These are phyloP conservation scores for Diplodia scrobiculata DNA, from an alignment of 2,329 filamentous ascomycete genomes.

Conservation along the genomic window DNA sequence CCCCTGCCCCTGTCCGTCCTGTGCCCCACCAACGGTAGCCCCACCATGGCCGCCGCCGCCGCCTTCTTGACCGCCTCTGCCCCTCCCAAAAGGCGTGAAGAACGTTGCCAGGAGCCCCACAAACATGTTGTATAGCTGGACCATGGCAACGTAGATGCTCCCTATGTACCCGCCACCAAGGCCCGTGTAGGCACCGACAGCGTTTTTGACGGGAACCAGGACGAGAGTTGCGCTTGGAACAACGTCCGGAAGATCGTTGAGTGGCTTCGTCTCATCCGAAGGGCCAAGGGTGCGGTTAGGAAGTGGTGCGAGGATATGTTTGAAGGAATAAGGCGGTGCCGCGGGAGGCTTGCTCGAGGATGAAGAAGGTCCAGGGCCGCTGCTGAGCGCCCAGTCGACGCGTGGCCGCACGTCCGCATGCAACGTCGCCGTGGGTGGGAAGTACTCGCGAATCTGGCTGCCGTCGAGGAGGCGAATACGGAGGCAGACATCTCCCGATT, in stretches of 20 bases:
- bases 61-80: constrained; percentile 8
- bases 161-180: constrained; percentile 33
- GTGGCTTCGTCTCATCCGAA: constrained; percentile 69
- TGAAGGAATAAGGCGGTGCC: constrained; percentile 72
- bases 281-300: constrained; percentile 74
- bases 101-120: constrained; percentile 27
- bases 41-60: not conserved
- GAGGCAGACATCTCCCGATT: constrained; percentile 50
- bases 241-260: constrained; percentile 68
- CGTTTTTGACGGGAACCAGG: constrained; percentile 69
- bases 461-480: constrained; percentile 86
- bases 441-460: constrained; percentile 71
- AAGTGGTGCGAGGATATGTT: constrained; percentile 75
- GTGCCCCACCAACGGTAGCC: not conserved
- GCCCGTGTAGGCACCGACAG: constrained; percentile 60
- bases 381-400: constrained; percentile 65
- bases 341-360: constrained; percentile 33
- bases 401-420: constrained; percentile 69
- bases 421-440: constrained; percentile 66
- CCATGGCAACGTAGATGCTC: constrained; percentile 27
- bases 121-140: constrained; percentile 10
- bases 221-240: constrained; percentile 80
- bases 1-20: constrained; percentile 37
- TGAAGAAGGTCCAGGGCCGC: constrained; percentile 33
- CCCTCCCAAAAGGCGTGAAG: constrained; percentile 24